These are phyloP conservation scores for Lophiotrema nucula DNA, from an alignment of 495 filamentous ascomycete genomes.

Conservation along the genomic window DNA sequence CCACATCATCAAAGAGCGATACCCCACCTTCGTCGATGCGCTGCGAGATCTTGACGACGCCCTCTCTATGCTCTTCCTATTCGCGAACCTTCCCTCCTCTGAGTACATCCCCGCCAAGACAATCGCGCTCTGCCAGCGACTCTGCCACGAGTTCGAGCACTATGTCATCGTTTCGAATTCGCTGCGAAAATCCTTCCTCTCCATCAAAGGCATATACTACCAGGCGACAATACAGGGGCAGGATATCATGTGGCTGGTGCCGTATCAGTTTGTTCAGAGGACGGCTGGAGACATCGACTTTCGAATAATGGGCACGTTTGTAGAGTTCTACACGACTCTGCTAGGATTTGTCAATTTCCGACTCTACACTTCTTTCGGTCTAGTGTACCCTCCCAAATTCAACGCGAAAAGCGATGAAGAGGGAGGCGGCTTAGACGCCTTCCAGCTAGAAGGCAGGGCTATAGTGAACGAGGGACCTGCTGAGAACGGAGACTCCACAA, in stretches of 20 bases:
- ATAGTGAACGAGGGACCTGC: constrained; percentile 35
- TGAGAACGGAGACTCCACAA: constrained; percentile 35
- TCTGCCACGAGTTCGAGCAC: constrained; percentile 94
- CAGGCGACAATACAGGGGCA: constrained; percentile 98
- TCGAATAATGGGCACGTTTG: constrained; percentile 97
- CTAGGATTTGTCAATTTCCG: constrained; percentile 94
- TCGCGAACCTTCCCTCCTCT: constrained; percentile 91
- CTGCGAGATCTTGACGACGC: constrained; percentile 95
- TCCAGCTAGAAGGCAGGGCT: constrained; percentile 75
- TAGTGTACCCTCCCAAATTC: constrained; percentile 94
- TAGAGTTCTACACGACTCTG: constrained; percentile 96
- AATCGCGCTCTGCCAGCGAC: constrained; percentile 83
- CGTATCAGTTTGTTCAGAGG: constrained; percentile 93
- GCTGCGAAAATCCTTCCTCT: constrained; percentile 91
- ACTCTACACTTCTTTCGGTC: constrained; percentile 82
- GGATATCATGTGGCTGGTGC: constrained; percentile 94
- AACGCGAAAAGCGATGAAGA: constrained; percentile 80
- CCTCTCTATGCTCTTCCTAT: constrained; percentile 93
- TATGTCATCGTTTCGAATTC: constrained; percentile 89
- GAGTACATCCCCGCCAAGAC: constrained; percentile 85
- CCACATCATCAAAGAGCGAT: constrained; percentile 95
- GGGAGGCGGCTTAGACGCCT: constrained; percentile 87
- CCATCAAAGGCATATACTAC: constrained; percentile 99
- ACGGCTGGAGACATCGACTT: constrained; percentile 93
- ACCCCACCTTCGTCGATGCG: constrained; percentile 95